Evolutionary conservation across 306 rosid species (phyloP).

Genomic region (Medicago lupulina): DNA sequence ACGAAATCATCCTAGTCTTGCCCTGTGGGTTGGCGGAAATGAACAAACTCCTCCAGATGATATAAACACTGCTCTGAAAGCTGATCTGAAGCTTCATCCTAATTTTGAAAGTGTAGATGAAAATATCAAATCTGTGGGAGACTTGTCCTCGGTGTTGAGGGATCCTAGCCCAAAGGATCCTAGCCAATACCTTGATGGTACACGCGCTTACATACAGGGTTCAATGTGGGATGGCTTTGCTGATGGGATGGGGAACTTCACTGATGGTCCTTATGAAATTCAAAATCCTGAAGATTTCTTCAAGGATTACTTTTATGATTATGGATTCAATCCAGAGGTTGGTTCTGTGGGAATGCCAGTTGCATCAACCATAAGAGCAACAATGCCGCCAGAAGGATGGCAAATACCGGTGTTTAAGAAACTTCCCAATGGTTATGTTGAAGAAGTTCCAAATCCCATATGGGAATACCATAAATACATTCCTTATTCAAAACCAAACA

Average conservation of each 20-base stretch:
- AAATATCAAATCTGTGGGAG: conserved; percentile 42
- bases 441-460: conserved; percentile 92
- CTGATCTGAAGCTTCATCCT: conserved; percentile 83
- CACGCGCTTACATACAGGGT: conserved; percentile 82
- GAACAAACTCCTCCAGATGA: conserved; percentile 92
- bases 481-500: conserved; percentile 83
- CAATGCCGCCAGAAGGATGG: conserved; percentile 94
- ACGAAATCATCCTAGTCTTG: conserved; percentile 95
- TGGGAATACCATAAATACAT: conserved; percentile 96
- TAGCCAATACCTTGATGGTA: conserved; percentile 90
- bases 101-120: conserved; percentile 51
- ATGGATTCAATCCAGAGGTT: conserved; percentile 96
- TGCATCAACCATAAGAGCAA: conserved; percentile 91
- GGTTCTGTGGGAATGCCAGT: conserved; percentile 93
- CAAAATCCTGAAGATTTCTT: conserved; percentile 90
- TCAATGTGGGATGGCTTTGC: conserved; percentile 98
- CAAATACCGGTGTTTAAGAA: conserved; percentile 78
- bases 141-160: conserved; percentile 24
- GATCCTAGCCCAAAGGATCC: conserved; percentile 84
- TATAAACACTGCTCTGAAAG: conserved; percentile 71
- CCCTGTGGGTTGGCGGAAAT: conserved; percentile 98
- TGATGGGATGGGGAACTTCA: conserved; percentile 79
- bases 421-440: conserved; percentile 62
- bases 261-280: conserved; percentile 95
- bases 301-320: conserved; percentile 59